Evolutionary conservation across 371 early-diverging fungal species (phyloP), one percentile per base, ranked within the genome.

Genomic region (Batrachochytrium dendrobatidis): DNA sequence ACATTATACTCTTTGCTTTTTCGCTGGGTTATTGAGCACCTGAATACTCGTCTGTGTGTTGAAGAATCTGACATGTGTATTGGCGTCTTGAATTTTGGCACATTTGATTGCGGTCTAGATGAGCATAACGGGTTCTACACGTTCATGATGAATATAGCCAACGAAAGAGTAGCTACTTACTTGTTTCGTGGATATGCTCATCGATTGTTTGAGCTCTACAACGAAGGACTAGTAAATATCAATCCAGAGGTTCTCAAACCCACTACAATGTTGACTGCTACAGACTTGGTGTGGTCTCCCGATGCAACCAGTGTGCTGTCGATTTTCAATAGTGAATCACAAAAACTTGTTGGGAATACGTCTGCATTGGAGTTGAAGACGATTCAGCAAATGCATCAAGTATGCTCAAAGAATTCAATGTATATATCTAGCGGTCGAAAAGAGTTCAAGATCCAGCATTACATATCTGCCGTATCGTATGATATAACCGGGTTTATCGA

Each of bases 1-100:
- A 74, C 81, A 8, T 77, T 95, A 6, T 94, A 94, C 67, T 83
- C 85, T 8, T 79, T 92, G 15, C 66, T 94, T 32, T 73, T 92
- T 64, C 77, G 84, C 18, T 95, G 93, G 89, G 65, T 97, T 24
- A 83, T 93, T 20, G 95, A 94, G 64, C 86, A 85, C 53, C 77
- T 92, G 69, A 95, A 95, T 69, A 69, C 73, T 24, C 83, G 87
- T 35, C 75, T 92, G 26, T 82, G 85, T 65, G 77, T 73, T 35
- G 78, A 76, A 20, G 67, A 71, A 20, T 61, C 65, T 56, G 68
- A 54, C 24, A 66, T 64, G 7, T 75, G 64, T 53, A 61, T 72
- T n/a, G 75, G 68, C 32, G 63, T 76, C 29, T 54, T 68, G 29
- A 74, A 78, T 59, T 54, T 72, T 17, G 49, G 70, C 12, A 71